Conservation (phyloP, 2,329 filamentous ascomycete species). For the Aspergillus sergii region DNA sequence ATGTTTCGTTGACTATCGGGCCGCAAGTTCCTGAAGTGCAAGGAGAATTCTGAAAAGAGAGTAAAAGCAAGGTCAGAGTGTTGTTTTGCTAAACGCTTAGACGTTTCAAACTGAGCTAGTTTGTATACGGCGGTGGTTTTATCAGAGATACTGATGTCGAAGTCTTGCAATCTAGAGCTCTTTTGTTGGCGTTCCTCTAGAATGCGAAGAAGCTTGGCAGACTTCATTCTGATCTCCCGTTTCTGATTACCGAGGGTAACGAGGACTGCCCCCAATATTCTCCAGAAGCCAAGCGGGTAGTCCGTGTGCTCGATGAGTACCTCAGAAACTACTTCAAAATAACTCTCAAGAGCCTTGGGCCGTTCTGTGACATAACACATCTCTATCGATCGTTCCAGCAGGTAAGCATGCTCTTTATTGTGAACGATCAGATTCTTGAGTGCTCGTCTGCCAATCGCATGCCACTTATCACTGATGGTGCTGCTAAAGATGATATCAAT, state of each 20-base stretch:
- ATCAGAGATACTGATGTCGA: slow-evolving; percentile 97
- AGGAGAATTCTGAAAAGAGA: slow-evolving; percentile 92
- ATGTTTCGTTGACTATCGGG: slow-evolving; percentile 87
- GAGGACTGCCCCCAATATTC: slow-evolving; percentile 80
- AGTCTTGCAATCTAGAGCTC: slow-evolving; percentile 91
- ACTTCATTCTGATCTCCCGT: slow-evolving; percentile 85
- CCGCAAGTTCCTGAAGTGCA: slow-evolving; percentile 86
- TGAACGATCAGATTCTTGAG: slow-evolving; percentile 87
- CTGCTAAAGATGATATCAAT: slow-evolving; percentile 93
- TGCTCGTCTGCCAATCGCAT: slow-evolving; percentile 83
- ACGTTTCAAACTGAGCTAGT: slow-evolving; percentile 94
- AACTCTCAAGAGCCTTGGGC: slow-evolving; percentile 86
- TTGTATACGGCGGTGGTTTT: slow-evolving; percentile 99
- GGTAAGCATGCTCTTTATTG: slow-evolving; percentile 82
- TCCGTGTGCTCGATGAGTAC: slow-evolving; percentile 82
- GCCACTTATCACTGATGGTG: slow-evolving; percentile 86
- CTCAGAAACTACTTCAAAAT: slow-evolving; percentile 88
- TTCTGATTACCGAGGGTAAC: slow-evolving; percentile 93
- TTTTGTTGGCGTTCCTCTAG: slow-evolving; percentile 82
- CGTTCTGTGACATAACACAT: slow-evolving; percentile 84
- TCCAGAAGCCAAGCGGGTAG: slow-evolving; percentile 87
- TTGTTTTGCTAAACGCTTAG: slow-evolving; percentile 82
- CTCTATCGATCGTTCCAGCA: slow-evolving; percentile 87
- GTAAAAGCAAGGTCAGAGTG: slow-evolving; percentile 88
- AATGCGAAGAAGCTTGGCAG: slow-evolving; percentile 75